A percentile compares a stretch with the other conserved stretches of the same genome.
Conservation (phyloP, 2,329 filamentous ascomycete species). For the Fusarium virguliforme region DNA sequence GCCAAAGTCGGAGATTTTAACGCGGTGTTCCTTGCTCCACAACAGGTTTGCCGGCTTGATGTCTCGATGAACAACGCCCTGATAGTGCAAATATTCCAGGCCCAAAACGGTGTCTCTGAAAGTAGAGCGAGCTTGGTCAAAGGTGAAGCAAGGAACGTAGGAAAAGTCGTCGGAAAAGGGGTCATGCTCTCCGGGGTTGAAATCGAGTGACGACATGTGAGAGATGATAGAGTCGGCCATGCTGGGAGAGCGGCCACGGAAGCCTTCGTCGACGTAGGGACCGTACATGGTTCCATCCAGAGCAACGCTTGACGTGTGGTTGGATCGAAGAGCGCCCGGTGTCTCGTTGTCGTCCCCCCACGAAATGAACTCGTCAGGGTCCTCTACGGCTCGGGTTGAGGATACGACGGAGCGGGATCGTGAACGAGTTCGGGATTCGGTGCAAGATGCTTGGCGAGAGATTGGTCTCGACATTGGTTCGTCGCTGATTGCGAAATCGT, state of each 20-base stretch:
- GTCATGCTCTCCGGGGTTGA: constrained; percentile 72
- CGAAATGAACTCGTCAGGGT: constrained; percentile 56
- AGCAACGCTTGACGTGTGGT: constrained; percentile 68
- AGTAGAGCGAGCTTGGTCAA: constrained; percentile 84
- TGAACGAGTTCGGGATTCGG: constrained; percentile 65
- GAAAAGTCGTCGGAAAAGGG: constrained; percentile 88
- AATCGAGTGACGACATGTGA: constrained; percentile 77
- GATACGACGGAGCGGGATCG: constrained; percentile 65
- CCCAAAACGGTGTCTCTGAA: constrained; percentile 96
- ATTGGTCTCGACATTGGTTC: constrained; percentile 58
- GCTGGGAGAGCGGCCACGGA: constrained; percentile 82
- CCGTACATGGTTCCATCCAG: constrained; percentile 86
- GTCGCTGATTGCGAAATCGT: constrained; percentile 59
- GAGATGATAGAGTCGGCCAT: constrained; percentile 84
- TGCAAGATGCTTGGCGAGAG: constrained; percentile 59
- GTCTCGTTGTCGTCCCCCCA: constrained; percentile 71
- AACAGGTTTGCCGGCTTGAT: constrained; percentile 93
- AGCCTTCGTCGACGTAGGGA: constrained; percentile 73
- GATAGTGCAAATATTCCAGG: constrained; percentile 92
- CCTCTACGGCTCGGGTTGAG: constrained; percentile 51
- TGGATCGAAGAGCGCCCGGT: constrained; percentile 68
- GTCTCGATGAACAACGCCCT: constrained; percentile 87
- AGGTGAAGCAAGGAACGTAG: constrained; percentile 93
- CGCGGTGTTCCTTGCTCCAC: constrained; percentile 85
- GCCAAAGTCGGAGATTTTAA: constrained; percentile 99